Base-by-base conservation (phyloP, 2,329 filamentous ascomycete species). In the Sphaerulina vaccinii region DNA sequence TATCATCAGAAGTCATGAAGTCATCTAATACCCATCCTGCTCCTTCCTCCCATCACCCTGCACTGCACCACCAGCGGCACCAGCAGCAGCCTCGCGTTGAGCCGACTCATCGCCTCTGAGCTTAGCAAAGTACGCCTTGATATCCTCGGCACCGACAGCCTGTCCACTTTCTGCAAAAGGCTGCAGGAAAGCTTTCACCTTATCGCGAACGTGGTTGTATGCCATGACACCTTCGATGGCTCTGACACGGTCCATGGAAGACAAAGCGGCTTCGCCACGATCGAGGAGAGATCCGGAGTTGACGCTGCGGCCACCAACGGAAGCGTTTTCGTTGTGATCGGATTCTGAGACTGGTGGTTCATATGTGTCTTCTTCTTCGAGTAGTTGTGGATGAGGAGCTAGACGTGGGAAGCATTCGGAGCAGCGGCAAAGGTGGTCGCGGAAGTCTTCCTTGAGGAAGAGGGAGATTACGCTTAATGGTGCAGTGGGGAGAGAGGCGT, bases 151-250 rank as follows among this genome's bases (percentile, higher is more conserved):
- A 1, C 90, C 86, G 18, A 99, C 91, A 0, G 88, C 85, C 70
- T 88, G 77, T 1, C 92, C 92, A 57, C 86, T 95, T 67, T 96
- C 90, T 0, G 93, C 93, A 68, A 96, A 99, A 37, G 95, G 87
- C 71, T 91, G 84, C 64, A 99, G 83, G 69, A 99, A 97, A 0
- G 86, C 85, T 76, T 92, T 96, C n/a, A 99, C 83, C 68, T 92
- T 91, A 66, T 97, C 91, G 67, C 95, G 93, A 54, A 99, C 80
- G 64, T 95, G 87, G 65, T 97, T 96, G 72, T 97, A 99, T 0
- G 91, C 92, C 90, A 97, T 96, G 39, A 95, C 92, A 13, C 93
- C 93, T 70, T 99, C 69, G 50, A 99, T 96, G 3, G 93, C 93
- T 11, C 86, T 81, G 6, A 97, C 92, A 2, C 93, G 87, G 68